Percentiles rank a stretch among this genome's conserved stretches.
These are phyloP conservation scores for Metschnikowia hibisci DNA, from an alignment of 805 yeast genomes.

Conservation along the genomic window DNA sequence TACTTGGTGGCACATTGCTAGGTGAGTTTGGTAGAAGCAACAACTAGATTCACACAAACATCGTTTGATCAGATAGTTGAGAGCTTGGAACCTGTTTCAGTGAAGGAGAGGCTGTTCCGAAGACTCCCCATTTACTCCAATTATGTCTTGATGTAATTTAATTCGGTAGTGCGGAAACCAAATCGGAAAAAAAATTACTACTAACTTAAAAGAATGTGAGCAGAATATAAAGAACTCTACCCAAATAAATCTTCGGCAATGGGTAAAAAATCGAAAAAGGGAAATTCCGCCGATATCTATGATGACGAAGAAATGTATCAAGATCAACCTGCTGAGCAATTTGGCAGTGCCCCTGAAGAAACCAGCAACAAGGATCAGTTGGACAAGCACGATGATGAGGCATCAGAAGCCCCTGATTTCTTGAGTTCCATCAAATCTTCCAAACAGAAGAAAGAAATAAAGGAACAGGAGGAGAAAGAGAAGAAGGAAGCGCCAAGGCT, in stretches of 20 bases:
- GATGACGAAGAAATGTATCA: constrained; percentile 63
- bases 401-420: constrained; percentile 47
- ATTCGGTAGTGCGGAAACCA: constrained; percentile 7
- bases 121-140: neutral
- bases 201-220: neutral
- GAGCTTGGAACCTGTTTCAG: too few relatives aligned
- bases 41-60: neutral
- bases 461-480: constrained; percentile 54
- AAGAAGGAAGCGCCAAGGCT: constrained; percentile 60
- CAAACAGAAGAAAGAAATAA: constrained; percentile 70
- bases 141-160: neutral
- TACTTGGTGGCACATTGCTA: neutral
- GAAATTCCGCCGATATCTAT: constrained; percentile 61
- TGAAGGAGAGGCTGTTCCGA: too few relatives aligned
- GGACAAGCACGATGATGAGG: constrained; percentile 9
- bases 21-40: neutral
- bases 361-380: constrained; percentile 1
- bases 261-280: constrained; percentile 56
- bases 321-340: constrained; percentile 33
- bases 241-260: constrained; percentile 16
- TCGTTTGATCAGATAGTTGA: too few relatives aligned
- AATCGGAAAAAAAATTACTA: constrained; percentile 9
- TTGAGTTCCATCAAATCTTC: constrained; percentile 79
- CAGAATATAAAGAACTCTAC: neutral
- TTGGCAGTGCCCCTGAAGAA: constrained; percentile 25